Evolutionary conservation across 176 grass and related monocot species (phyloP).

Genomic region (Oryza meridionalis): DNA sequence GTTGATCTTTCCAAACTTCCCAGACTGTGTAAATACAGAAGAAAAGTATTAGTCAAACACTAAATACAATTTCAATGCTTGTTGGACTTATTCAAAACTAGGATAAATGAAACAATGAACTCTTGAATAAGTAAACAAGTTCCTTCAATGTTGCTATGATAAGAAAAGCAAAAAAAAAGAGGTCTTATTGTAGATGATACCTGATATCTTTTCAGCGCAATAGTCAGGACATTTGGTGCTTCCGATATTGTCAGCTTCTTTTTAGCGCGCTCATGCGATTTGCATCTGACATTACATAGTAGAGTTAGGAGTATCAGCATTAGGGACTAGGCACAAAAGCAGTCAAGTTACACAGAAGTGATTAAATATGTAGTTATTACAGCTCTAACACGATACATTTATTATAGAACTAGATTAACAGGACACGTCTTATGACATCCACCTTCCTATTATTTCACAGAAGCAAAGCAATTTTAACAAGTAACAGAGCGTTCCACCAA

Average conservation of each 20-base stretch:
- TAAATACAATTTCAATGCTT: slow-evolving; percentile 18
- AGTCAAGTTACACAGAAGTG: neutral
- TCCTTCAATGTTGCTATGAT: neutral
- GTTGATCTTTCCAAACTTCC: slow-evolving; percentile 87
- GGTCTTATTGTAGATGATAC: slow-evolving; percentile 37
- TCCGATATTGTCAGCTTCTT: slow-evolving; percentile 90
- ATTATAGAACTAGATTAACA: neutral
- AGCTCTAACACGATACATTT: neutral
- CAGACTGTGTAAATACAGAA: slow-evolving; percentile 64
- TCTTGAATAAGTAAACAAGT: slow-evolving; percentile 21
- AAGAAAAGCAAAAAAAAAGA: slow-evolving; percentile 12
- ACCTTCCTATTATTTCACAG: neutral
- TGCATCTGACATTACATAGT: slow-evolving; percentile 60
- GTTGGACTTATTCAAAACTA: slow-evolving; percentile 23
- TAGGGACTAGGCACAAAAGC: neutral
- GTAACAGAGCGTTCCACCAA: no score
- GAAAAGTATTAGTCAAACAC: slow-evolving; percentile 17
- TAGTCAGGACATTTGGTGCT: slow-evolving; percentile 92
- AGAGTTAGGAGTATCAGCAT: slow-evolving; percentile 30
- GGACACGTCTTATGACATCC: neutral
- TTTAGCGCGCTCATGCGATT: slow-evolving; percentile 84
- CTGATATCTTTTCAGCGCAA: slow-evolving; percentile 94
- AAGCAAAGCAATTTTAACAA: neutral
- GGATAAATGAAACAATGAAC: slow-evolving; percentile 9
- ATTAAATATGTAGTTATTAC: neutral